Conservation (phyloP, 305 asterid genomes). For the Coffea humblotiana region DNA sequence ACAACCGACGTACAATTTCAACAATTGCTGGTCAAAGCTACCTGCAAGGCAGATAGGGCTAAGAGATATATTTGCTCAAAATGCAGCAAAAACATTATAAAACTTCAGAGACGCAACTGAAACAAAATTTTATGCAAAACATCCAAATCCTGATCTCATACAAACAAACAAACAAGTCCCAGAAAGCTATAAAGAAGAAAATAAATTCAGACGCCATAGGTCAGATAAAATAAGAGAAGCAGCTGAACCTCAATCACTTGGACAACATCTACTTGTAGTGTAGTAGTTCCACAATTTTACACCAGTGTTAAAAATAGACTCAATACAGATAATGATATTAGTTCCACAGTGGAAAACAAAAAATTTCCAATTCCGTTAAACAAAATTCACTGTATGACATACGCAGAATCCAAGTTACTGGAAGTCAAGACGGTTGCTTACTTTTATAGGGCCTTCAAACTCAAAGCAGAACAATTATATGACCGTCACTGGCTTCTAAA, state of each 20-base stretch:
- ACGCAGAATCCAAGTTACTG: too few species aligned
- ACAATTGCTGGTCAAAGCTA: slow-evolving; percentile 34
- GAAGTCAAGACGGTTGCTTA: too few species aligned
- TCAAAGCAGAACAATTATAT: too few species aligned
- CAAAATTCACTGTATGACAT: too few species aligned
- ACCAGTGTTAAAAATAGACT: too few species aligned
- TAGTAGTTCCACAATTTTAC: background rate
- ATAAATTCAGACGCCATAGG: background rate
- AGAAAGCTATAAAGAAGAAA: too few species aligned
- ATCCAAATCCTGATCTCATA: background rate
- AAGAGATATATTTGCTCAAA: background rate
- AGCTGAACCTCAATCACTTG: background rate
- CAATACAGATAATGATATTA: too few species aligned
- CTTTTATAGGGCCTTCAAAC: too few species aligned
- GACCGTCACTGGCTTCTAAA: too few species aligned
- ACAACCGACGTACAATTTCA: slow-evolving; percentile 80
- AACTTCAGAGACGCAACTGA: background rate
- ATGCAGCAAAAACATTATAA: background rate
- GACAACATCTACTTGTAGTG: too few species aligned
- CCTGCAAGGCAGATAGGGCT: slow-evolving; percentile 33
- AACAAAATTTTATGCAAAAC: background rate
- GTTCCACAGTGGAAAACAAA: too few species aligned
- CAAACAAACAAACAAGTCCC: background rate
- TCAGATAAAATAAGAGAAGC: background rate
- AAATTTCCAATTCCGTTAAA: too few species aligned